Evolutionary conservation across 73 alveolate genomes (phyloP).

Genomic region (Stentor roeselii): DNA sequence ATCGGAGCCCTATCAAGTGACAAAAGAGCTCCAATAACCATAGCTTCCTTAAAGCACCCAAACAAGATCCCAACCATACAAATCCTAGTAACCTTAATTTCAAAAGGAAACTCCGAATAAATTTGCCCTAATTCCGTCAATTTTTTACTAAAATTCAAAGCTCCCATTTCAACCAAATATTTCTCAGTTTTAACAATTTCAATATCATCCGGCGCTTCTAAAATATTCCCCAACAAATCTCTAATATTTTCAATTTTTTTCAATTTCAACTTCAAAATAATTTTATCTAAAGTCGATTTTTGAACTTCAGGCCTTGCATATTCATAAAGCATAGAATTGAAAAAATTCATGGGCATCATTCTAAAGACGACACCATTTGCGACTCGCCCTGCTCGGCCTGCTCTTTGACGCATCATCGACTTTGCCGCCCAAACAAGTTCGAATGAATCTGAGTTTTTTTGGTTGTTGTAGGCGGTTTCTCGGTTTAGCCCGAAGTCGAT

Average conservation of each 20-base stretch:
- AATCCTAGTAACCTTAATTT: slow-evolving; percentile 74
- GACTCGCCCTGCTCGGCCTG: slow-evolving; percentile 86
- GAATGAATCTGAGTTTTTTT: slow-evolving; percentile 74
- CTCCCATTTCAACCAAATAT: slow-evolving; percentile 79
- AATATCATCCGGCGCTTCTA: slow-evolving; percentile 76
- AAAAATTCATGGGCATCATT: slow-evolving; percentile 74
- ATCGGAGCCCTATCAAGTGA: slow-evolving; percentile 64
- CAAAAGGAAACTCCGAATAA: slow-evolving; percentile 84
- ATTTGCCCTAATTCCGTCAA: slow-evolving; percentile 81
- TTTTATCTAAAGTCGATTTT: slow-evolving; percentile 93
- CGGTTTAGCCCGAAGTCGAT: slow-evolving; percentile 91
- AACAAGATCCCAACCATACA: slow-evolving; percentile 73
- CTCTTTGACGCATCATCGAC: slow-evolving; percentile 91
- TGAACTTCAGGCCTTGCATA: slow-evolving; percentile 93
- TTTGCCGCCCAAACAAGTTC: slow-evolving; percentile 87
- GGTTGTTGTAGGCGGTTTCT: slow-evolving; percentile 86
- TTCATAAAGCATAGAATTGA: slow-evolving; percentile 55
- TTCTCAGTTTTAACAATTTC: slow-evolving; percentile 76
- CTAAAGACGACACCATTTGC: slow-evolving; percentile 84
- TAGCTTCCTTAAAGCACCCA: slow-evolving; percentile 77
- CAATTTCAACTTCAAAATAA: slow-evolving; percentile 84
- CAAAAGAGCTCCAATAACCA: slow-evolving; percentile 73
- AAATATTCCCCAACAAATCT: slow-evolving; percentile 77
- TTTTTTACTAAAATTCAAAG: slow-evolving; percentile 45
- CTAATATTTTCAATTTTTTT: slow-evolving; percentile 75